Conservation (phyloP, 768 basidiomycete genomes). For the Boletus subcaerulescens region DNA sequence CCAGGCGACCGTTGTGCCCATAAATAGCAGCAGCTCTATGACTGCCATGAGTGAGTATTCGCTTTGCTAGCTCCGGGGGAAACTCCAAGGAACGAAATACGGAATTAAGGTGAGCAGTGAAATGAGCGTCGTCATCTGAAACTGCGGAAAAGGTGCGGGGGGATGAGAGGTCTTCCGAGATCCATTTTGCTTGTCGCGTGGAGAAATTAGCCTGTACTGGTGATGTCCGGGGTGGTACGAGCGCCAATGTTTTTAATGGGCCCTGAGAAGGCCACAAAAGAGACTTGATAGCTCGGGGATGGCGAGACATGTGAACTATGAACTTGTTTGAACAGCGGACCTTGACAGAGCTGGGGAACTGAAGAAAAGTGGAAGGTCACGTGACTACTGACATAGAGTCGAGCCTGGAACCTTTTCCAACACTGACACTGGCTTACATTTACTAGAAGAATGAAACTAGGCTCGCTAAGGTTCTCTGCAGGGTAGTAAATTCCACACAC, state of each 20-base stretch:
- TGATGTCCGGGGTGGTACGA: constrained; percentile 17
- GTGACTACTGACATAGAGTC: not conserved
- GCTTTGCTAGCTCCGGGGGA: constrained; percentile 63
- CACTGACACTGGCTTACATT: not conserved
- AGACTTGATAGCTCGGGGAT: constrained; percentile 15
- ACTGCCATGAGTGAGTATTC: constrained; percentile 76
- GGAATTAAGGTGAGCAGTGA: constrained; percentile 56
- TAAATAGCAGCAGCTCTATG: constrained; percentile 62
- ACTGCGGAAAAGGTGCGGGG: not conserved
- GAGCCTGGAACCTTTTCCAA: no score
- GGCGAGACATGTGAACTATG: constrained; percentile 17
- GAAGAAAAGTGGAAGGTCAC: constrained; percentile 4
- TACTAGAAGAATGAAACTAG: not conserved
- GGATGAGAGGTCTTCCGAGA: constrained; percentile 1
- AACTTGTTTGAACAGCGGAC: not conserved
- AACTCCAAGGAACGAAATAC: constrained; percentile 69
- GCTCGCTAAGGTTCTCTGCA: constrained; percentile 1
- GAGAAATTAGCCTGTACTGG: constrained; percentile 6
- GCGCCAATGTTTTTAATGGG: constrained; percentile 9
- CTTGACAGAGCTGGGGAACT: not conserved
- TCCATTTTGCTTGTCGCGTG: constrained; percentile 7
- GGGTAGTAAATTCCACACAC: not conserved
- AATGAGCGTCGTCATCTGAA: constrained; percentile 20
- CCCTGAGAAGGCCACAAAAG: constrained; percentile 10
- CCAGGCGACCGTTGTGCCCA: constrained; percentile 70